A percentile compares a stretch with the other conserved stretches of the same genome.
Conservation (phyloP, 2,329 filamentous ascomycete genomes). For the Cladobotryum mycophilum region DNA sequence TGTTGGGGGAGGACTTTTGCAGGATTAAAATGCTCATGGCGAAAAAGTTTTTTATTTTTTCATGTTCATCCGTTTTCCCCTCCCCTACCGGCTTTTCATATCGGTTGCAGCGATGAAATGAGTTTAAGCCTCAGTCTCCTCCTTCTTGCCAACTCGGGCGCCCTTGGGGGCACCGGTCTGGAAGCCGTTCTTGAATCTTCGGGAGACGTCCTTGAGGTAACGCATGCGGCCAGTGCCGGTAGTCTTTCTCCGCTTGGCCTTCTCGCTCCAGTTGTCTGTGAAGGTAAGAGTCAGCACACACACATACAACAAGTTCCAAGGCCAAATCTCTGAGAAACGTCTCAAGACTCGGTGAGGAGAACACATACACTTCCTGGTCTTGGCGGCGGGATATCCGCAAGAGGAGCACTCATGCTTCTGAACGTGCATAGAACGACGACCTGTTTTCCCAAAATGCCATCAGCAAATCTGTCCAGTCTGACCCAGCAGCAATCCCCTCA, state of each 20-base stretch:
- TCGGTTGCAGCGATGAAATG: conserved; percentile 7
- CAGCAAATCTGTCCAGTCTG: conserved; percentile 16
- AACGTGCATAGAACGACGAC: conserved; percentile 95
- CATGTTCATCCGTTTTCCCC: conserved; percentile 13
- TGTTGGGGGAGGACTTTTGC: no score
- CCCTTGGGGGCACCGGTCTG: conserved; percentile 82
- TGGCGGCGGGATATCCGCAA: conserved; percentile 96
- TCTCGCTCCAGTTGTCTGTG: conserved; percentile 98
- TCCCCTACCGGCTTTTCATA: conserved; percentile 6
- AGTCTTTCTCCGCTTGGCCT: conserved; percentile 99
- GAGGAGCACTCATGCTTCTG: conserved; percentile 97
- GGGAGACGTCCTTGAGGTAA: conserved; percentile 85
- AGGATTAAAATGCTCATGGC: no score
- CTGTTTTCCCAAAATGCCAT: conserved; percentile 39
- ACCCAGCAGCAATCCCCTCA: conserved; percentile 9
- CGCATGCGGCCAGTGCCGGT: conserved; percentile 94
- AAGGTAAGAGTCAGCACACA: background rate
- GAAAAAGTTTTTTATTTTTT: background rate
- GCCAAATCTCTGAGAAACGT: background rate
- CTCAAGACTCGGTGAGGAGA: background rate
- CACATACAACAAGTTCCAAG: background rate
- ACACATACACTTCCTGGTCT: conserved; percentile 95
- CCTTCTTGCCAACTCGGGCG: conserved; percentile 43
- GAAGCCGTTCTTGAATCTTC: conserved; percentile 98
- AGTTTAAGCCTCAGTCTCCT: conserved; percentile 33